These are phyloP conservation scores for Fomitopsis pinicola DNA, from an alignment of 1,284 basidiomycete genomes.

Conservation along the genomic window DNA sequence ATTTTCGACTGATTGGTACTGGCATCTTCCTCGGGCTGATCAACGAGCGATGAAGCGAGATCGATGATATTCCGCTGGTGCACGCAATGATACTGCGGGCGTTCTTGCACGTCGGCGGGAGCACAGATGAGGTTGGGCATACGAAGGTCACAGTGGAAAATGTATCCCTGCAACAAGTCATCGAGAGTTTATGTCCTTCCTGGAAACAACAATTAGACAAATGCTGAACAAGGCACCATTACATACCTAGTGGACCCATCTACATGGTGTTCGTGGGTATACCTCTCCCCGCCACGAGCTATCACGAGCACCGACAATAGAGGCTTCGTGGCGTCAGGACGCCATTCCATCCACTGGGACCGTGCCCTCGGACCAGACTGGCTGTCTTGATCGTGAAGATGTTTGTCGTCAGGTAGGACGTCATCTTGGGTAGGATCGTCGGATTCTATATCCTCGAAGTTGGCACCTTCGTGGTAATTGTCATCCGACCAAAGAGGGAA, in stretches of 20 bases:
- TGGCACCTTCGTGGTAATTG: not conserved
- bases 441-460: not conserved
- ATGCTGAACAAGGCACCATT: no score
- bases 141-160: not conserved
- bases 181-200: not conserved
- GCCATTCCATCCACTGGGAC: not conserved
- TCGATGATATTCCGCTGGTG: not conserved
- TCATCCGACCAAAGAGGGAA: not conserved
- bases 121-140: not conserved
- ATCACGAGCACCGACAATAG: not conserved
- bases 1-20: no score
- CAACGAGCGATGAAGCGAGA: not conserved
- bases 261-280: not conserved
- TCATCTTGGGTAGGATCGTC: not conserved
- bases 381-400: not conserved
- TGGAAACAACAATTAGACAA: not conserved
- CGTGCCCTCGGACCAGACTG: not conserved
- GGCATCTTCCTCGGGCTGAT: not conserved
- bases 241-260: not conserved
- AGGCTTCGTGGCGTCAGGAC: not conserved
- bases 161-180: not conserved
- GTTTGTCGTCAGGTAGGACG: not conserved
- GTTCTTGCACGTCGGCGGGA: not conserved
- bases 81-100: not conserved
- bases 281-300: not conserved